A percentile compares a stretch with the other conserved stretches of the same genome.
phyloP scores from a whole-genome alignment of 805 yeast species.

The Blastobotrys mokoenaii region DNA sequence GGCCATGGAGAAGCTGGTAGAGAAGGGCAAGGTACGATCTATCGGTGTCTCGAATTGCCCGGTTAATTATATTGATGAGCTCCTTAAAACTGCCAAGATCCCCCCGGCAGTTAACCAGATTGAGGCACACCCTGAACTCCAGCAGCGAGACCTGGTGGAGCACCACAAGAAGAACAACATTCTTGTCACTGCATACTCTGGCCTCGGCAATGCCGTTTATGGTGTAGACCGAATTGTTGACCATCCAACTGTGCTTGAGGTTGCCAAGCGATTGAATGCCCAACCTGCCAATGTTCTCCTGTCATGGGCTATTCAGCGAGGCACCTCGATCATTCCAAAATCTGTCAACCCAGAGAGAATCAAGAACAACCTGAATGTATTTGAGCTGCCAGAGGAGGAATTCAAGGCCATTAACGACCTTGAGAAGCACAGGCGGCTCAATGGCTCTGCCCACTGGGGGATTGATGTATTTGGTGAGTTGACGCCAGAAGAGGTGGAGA shows the following conservation, averaged over 20 bases:
- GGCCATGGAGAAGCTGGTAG: conserved; percentile 47
- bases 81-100: conserved; percentile 36
- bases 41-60: conserved; percentile 83
- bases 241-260: conserved; percentile 41
- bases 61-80: conserved; percentile 48
- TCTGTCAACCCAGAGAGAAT: conserved; percentile 62
- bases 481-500: background rate
- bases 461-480: background rate
- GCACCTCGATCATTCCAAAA: conserved; percentile 68
- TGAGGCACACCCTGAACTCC: conserved; percentile 45
- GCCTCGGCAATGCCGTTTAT: conserved; percentile 22
- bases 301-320: conserved; percentile 76
- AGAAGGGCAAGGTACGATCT: conserved; percentile 45
- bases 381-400: conserved; percentile 21
- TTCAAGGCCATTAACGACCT: background rate
- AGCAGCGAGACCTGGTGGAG: conserved; percentile 34
- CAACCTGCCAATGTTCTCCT: conserved; percentile 58
- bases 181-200: conserved; percentile 52
- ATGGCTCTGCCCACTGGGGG: background rate
- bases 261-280: conserved; percentile 46
- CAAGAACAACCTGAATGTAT: conserved; percentile 33
- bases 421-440: background rate
- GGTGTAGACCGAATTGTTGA: conserved; percentile 31
- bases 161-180: conserved; percentile 41
- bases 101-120: conserved; percentile 69